Evolutionary conservation across 2,329 filamentous ascomycete species (phyloP), one percentile per base, ranked within the genome.

Genomic region (Xylariomycetidae sp.): DNA sequence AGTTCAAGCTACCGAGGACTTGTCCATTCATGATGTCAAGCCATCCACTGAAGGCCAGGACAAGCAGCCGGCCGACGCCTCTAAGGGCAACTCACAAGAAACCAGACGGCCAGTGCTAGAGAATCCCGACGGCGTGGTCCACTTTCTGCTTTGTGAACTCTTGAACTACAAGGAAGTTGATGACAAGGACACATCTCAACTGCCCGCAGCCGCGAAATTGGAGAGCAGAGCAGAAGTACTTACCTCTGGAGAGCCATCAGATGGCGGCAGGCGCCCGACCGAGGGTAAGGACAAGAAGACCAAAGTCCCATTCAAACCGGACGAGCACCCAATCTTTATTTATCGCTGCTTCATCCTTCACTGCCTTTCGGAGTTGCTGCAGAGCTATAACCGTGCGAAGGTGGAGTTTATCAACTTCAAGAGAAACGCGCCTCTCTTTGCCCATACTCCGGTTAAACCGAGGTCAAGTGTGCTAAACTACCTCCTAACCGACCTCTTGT

Each of bases 401-500:
- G 79, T 98, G 27, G 94, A 98, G 57, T 97, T 99, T 57, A 96
- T 99, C 67, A 97, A 96, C 59, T 98, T 96, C 66, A 97, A 94
- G 46, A 82, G 90, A 40, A 95, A 89, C 54, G 83, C 87, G 6
- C 87, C 90, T 29, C 74, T 88, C 27, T 82, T 87, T 48, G 82
- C 82, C 9, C 81, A 80, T 34, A 97, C 92, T 2, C 92, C 92
- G 5, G 89, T 94, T 12, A 97, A 97, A 61, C 92, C 92, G 36
- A 81, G 92, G 25, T 89, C 90, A 9, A 88, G 85, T 42, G 84
- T 97, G 27, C 69, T 98, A 42, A 96, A 97, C 58, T 98, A 98
- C 53, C 72, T 98, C 22, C 77, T 98, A 30, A 88, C 85, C 48
- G 84, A 84, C 39, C 69, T 98, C 13, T 64, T 85, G 10, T 74